These are phyloP conservation scores for Phialocephala sp. DNA, from an alignment of 2,329 filamentous ascomycete genomes.

Conservation along the genomic window DNA sequence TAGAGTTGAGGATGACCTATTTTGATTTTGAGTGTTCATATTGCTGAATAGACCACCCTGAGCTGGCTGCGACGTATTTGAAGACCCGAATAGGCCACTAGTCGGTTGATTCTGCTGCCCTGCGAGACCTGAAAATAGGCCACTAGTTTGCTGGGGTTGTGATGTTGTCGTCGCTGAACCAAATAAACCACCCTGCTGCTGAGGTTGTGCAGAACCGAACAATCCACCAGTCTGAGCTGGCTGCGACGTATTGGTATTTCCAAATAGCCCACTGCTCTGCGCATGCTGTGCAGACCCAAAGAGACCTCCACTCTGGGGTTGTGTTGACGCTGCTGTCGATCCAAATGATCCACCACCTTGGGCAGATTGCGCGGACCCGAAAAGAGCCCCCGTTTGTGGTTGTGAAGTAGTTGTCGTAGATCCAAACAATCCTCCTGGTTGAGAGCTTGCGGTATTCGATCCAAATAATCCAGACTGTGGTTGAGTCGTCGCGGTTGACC, in stretches of 20 bases:
- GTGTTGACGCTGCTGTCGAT: constrained; percentile 26
- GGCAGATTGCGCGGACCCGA: constrained; percentile 39
- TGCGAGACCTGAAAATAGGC: constrained; percentile 31
- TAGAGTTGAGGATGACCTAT: constrained; percentile 39
- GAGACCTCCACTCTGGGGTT: constrained; percentile 38
- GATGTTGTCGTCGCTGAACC: constrained; percentile 32
- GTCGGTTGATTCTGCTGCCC: constrained; percentile 34
- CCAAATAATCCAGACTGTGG: constrained; percentile 38
- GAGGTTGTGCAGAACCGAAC: constrained; percentile 41
- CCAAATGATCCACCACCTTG: constrained; percentile 44
- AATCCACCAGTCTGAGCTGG: constrained; percentile 37
- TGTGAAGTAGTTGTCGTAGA: constrained; percentile 27
- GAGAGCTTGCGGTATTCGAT: constrained; percentile 32
- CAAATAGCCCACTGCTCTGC: constrained; percentile 42
- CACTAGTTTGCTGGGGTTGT: constrained; percentile 33
- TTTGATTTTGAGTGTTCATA: constrained; percentile 35
- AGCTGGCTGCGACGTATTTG: constrained; percentile 37
- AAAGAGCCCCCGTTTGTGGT: constrained; percentile 40
- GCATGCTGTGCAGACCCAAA: constrained; percentile 40
- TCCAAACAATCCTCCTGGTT: constrained; percentile 44
- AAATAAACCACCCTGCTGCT: constrained; percentile 36
- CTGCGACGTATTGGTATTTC: constrained; percentile 29
- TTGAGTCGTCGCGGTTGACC: constrained; percentile 27
- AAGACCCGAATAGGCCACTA: constrained; percentile 41
- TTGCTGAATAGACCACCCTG: constrained; percentile 39